Evolutionary conservation across 495 filamentous ascomycete genomes (phyloP).

Genomic region (Hypomontagnella submonticulosa): DNA sequence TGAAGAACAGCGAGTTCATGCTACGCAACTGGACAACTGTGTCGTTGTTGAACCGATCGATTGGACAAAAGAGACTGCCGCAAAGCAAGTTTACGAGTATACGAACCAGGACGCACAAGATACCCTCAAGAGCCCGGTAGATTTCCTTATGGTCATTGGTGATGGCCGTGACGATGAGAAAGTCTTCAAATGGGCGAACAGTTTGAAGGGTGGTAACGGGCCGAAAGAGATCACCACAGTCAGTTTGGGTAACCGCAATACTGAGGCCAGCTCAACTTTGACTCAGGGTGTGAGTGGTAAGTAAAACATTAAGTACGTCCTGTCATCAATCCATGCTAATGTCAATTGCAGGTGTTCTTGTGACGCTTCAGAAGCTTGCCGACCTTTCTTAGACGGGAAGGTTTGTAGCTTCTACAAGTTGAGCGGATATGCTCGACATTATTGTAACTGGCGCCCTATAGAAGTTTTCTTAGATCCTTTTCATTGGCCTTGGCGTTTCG

Average conservation of each 20-base stretch:
- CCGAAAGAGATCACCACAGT: conserved; percentile 82
- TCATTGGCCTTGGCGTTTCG: conserved; percentile 20
- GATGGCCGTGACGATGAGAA: conserved; percentile 93
- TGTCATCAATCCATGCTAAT: conserved; percentile 23
- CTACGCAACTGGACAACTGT: conserved; percentile 78
- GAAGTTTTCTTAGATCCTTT: conserved; percentile 4
- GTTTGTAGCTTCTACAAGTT: conserved; percentile 11
- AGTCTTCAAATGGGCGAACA: conserved; percentile 92
- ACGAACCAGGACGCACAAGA: conserved; percentile 57
- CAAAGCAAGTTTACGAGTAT: conserved; percentile 72
- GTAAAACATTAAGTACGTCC: conserved; percentile 40
- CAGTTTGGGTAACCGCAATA: conserved; percentile 83
- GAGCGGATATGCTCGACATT: conserved; percentile 9
- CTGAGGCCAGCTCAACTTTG: conserved; percentile 84
- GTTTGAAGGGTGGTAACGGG: conserved; percentile 62
- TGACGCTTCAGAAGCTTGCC: conserved; percentile 59
- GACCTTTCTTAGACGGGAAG: conserved; percentile 45
- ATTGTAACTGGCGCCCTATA: conserved; percentile 14
- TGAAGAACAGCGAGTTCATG: conserved; percentile 81
- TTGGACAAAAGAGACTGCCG: conserved; percentile 87
- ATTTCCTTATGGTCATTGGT: conserved; percentile 87
- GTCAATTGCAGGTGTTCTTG: conserved; percentile 55
- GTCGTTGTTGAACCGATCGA: conserved; percentile 82
- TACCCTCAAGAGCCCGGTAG: conserved; percentile 61
- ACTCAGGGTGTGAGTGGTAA: conserved; percentile 90